Conservation (phyloP, 2,329 filamentous ascomycete genomes). For the Aspergillus nomiae region DNA sequence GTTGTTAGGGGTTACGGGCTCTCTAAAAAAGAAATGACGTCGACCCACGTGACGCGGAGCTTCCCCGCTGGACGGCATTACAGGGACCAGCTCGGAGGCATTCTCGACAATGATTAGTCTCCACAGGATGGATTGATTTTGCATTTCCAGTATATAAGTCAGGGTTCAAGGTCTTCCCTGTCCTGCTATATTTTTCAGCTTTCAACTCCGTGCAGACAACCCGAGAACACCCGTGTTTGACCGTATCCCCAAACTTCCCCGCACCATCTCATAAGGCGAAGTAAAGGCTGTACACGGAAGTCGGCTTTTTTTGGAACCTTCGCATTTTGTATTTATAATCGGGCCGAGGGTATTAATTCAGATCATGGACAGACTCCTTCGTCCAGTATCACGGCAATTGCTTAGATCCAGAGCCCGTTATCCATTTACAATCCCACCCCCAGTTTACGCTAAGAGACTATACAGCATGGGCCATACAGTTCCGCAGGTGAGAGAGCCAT, state of each 20-base stretch:
- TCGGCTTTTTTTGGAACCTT: background rate
- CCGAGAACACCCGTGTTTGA: background rate
- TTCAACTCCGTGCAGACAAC: background rate
- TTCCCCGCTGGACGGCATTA: slow-evolving; percentile 13
- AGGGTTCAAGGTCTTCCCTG: background rate
- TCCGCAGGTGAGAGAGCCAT: slow-evolving; percentile 36
- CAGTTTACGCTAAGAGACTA: slow-evolving; percentile 36
- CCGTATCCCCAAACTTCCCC: slow-evolving; percentile 4
- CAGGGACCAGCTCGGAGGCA: background rate
- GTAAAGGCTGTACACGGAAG: background rate
- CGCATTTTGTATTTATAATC: background rate
- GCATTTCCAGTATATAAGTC: background rate
- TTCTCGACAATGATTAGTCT: background rate
- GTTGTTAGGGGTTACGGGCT: too few relatives aligned
- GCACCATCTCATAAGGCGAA: slow-evolving; percentile 3
- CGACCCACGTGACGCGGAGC: slow-evolving; percentile 19
- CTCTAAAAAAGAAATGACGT: slow-evolving; percentile 15
- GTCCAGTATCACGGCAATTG: slow-evolving; percentile 40
- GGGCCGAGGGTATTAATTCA: slow-evolving; percentile 15
- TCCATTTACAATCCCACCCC: slow-evolving; percentile 36
- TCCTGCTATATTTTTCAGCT: background rate
- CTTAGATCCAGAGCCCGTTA: slow-evolving; percentile 37
- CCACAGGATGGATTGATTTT: background rate
- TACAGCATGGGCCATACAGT: slow-evolving; percentile 46
- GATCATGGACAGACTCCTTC: slow-evolving; percentile 38